A percentile compares a stretch with the other conserved stretches of the same genome.
Evolutionary conservation across 1,284 basidiomycete genomes (phyloP).

Genomic region (Apiotrichum gracile): DNA sequence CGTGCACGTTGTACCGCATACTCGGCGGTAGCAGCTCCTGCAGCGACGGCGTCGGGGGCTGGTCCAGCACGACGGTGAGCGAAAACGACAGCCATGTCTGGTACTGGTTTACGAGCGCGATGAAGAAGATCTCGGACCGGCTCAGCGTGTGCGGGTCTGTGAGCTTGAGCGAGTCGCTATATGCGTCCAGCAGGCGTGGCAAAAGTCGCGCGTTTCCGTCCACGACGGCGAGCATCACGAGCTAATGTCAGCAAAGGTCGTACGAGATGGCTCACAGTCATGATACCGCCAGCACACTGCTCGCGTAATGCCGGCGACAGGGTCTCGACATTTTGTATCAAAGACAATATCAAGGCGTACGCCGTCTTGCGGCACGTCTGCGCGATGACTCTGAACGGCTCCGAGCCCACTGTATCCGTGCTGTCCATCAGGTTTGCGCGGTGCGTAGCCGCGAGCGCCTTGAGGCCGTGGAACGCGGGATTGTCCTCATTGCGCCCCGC

Average conservation of each 20-base stretch:
- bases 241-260: conserved; percentile 1
- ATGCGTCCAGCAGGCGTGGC: conserved; percentile 2
- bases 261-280: background rate
- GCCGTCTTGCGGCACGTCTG: conserved; percentile 7
- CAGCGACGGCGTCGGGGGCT: background rate
- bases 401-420: conserved; percentile 2
- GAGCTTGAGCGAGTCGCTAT: background rate
- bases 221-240: conserved; percentile 10
- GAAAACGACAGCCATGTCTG: conserved; percentile 13
- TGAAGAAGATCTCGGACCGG: conserved; percentile 8
- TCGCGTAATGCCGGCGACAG: conserved; percentile 6
- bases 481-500: conserved; percentile 8
- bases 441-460: conserved; percentile 11
- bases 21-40: conserved; percentile 3
- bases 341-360: conserved; percentile 6
- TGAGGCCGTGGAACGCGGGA: conserved; percentile 11
- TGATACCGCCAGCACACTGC: conserved; percentile 5
- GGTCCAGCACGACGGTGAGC: conserved; percentile 4
- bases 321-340: background rate
- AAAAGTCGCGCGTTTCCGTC: conserved; percentile 14
- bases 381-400: conserved; percentile 5
- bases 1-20: background rate
- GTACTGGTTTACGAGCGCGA: conserved; percentile 1
- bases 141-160: too few species aligned
- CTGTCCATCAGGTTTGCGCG: conserved; percentile 17